Evolutionary conservation across 495 filamentous ascomycete species (phyloP), one percentile per base, ranked within the genome.

Genomic region (Lasiosphaeris hirsuta): DNA sequence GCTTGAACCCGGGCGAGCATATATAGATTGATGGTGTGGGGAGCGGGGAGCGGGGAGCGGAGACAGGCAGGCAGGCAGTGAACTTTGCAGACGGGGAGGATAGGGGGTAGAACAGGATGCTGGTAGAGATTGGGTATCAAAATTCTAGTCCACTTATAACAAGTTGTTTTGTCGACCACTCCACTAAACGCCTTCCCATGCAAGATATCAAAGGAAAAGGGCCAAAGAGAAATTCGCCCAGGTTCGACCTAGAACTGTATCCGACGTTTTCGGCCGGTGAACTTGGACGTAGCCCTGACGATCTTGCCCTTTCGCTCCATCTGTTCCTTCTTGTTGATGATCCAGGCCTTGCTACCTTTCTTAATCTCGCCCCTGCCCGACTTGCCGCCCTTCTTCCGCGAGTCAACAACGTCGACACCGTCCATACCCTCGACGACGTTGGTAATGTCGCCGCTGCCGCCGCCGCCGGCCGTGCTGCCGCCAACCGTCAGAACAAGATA

Each of bases 401-500:
- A 72, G 73, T 96, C 93, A 60, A 87, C 65, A 13, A 98, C 84
- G 73, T 90, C 88, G 10, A 98, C 92, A 58, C 83, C 90, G 33
- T 92, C 88, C 90, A 97, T 88, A 2, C 86, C 89, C 61, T 85
- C 80, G 14, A 96, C 88, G 23, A 94, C 86, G 33, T 89, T 86
- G 0, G 90, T 92, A 62, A 97, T 95, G 70, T 96, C 93, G 13
- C 84, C 84, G 18, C 79, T 36, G n/a, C 23, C 78, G 47, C 76
- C 78, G 42, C 78, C 75, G 23, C 81, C 79, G 35, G 86, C 66
- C n/a, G 86, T 86, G 19, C 84, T 87, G 11, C 88, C 89, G 34
- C 94, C 94, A 19, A 95, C 94, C 13, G 90, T 96, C 50, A 97
- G 72, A 5, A 97, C 92, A n/a, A 98, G 73, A 69, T 97, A 98